Conservation (phyloP, 2,329 filamentous ascomycete genomes). For the Ceratocystis alfenasii region DNA sequence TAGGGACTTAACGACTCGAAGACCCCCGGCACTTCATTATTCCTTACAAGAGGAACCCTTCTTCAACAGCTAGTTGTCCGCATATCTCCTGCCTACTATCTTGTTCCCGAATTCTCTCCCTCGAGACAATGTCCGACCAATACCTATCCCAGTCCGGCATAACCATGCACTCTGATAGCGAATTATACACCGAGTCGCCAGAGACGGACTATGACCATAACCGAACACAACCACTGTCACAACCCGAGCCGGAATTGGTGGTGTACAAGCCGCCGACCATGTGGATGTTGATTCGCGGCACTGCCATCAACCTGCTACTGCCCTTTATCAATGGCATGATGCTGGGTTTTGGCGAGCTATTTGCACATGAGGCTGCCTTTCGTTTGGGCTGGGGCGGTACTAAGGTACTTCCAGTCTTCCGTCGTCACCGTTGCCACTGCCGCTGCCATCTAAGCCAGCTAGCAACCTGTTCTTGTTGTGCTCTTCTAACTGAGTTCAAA, state of each 20-base stretch:
- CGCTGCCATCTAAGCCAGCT: neutral
- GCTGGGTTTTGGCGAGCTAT: conserved; percentile 92
- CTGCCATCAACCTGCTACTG: conserved; percentile 87
- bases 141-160: conserved; percentile 55
- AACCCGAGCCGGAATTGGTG: conserved; percentile 52
- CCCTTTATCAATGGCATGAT: conserved; percentile 97
- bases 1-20: neutral
- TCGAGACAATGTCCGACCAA: conserved; percentile 16
- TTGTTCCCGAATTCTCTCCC: too few species aligned
- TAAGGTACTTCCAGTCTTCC: conserved; percentile 49
- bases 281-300: conserved; percentile 74
- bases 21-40: conserved; percentile 2
- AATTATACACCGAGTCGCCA: conserved; percentile 61
- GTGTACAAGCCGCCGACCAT: conserved; percentile 82
- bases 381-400: conserved; percentile 86
- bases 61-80: neutral
- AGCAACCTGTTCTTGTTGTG: conserved; percentile 18
- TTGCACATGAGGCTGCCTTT: conserved; percentile 92
- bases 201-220: conserved; percentile 45
- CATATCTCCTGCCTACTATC: neutral
- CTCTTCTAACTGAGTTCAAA: conserved; percentile 18
- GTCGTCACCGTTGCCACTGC: conserved; percentile 25
- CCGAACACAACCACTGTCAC: conserved; percentile 37
- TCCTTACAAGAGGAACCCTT: neutral
- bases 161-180: conserved; percentile 71